phyloP scores from a whole-genome alignment of 2,329 filamentous ascomycete species.

The Trichoderma atroviride region DNA sequence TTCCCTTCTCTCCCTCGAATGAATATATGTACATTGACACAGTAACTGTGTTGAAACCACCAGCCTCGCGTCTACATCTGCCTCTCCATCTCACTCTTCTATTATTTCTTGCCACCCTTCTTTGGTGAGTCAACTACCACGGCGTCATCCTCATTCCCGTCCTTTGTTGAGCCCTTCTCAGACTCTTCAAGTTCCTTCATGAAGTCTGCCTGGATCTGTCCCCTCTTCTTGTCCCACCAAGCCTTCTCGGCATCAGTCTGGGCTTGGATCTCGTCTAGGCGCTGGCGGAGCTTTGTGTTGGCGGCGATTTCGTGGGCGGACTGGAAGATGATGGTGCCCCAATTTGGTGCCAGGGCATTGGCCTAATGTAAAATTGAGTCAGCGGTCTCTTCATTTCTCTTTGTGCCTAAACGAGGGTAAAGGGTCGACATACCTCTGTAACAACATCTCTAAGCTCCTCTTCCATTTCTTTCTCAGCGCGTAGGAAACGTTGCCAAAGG shows the following conservation, averaged over 20 bases:
- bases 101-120: constrained; percentile 24
- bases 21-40: constrained; percentile 18
- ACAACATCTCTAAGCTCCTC: constrained; percentile 94
- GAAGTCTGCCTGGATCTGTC: constrained; percentile 72
- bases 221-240: constrained; percentile 89
- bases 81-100: not conserved
- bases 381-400: not conserved
- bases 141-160: constrained; percentile 49
- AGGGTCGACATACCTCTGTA: constrained; percentile 66
- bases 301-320: constrained; percentile 94
- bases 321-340: constrained; percentile 96
- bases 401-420: not conserved
- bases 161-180: constrained; percentile 49
- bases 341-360: constrained; percentile 83
- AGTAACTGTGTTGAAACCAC: not conserved
- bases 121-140: constrained; percentile 69
- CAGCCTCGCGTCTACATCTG: not conserved
- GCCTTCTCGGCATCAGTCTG: constrained; percentile 74
- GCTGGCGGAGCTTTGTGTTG: constrained; percentile 75
- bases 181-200: constrained; percentile 81
- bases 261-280: constrained; percentile 73
- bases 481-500: constrained; percentile 86
- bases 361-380: constrained; percentile 58
- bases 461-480: constrained; percentile 97
- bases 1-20: not conserved